Conservation (phyloP, 2,329 filamentous ascomycete species). For the Furcasterigmium furcatum region DNA sequence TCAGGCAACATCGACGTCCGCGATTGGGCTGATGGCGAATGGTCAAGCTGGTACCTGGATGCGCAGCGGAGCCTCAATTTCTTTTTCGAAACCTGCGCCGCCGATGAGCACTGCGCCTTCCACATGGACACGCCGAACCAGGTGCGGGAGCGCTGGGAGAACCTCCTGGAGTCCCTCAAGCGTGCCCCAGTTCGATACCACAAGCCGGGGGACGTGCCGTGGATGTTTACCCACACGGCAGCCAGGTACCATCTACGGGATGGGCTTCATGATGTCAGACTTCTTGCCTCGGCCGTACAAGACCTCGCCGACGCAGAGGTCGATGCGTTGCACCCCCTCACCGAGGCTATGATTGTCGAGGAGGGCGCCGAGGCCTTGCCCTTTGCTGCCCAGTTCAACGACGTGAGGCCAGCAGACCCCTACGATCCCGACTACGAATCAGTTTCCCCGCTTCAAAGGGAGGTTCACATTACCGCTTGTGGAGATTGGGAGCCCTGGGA, state of each 20-base stretch:
- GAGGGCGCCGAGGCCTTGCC: neutral
- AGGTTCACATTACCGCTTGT: neutral
- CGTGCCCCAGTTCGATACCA: slow-evolving; percentile 8
- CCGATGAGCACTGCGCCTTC: neutral
- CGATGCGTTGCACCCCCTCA: neutral
- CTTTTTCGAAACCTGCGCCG: slow-evolving; percentile 52
- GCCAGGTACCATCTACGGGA: neutral
- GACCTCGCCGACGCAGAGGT: neutral
- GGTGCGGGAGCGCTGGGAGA: neutral
- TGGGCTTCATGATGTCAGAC: neutral
- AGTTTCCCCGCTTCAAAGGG: neutral
- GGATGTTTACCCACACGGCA: too few relatives aligned
- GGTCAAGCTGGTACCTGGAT: slow-evolving; percentile 44
- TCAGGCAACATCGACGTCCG: slow-evolving; percentile 46
- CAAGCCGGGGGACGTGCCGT: too few relatives aligned
- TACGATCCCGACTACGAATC: neutral
- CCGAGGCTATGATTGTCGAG: neutral
- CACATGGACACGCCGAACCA: neutral
- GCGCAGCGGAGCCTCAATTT: slow-evolving; percentile 47
- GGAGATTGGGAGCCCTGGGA: slow-evolving; percentile 1
- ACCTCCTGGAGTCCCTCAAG: neutral
- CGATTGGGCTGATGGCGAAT: slow-evolving; percentile 43
- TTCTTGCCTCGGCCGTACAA: neutral
- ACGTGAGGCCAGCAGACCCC: neutral
- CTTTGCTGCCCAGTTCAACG: neutral